Evolutionary conservation across 331 rosid genomes (phyloP).

Genomic region (Arachis monticola): DNA sequence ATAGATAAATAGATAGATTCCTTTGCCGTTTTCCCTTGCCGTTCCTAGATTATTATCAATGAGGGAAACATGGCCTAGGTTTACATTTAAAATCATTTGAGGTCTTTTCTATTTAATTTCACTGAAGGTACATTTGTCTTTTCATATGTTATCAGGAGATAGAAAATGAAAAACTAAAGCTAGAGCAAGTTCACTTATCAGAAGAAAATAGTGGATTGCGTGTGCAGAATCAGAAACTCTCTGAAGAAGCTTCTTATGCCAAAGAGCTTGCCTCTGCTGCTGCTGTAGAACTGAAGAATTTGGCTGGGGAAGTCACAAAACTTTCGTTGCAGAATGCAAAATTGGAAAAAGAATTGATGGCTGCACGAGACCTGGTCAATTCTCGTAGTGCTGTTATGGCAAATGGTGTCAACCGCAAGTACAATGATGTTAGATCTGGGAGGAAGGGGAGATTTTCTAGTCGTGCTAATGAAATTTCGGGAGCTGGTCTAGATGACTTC

Average conservation of each 20-base stretch:
- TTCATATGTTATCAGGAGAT: conserved; percentile 61
- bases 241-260: conserved; percentile 98
- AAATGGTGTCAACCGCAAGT: conserved; percentile 78
- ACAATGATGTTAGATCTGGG: conserved; percentile 67
- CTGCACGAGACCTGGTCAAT: conserved; percentile 74
- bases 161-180: conserved; percentile 87
- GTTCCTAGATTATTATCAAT: conserved; percentile 4
- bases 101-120: conserved; percentile 3
- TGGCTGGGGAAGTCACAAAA: conserved; percentile 98
- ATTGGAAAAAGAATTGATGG: conserved; percentile 81
- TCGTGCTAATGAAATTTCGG: conserved; percentile 70
- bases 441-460: conserved; percentile 81
- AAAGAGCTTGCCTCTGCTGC: conserved; percentile 99
- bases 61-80: conserved; percentile 18
- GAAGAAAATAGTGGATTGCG: conserved; percentile 94
- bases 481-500: conserved; percentile 62
- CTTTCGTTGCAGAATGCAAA: conserved; percentile 85
- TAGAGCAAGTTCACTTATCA: conserved; percentile 82
- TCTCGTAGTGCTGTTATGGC: conserved; percentile 56
- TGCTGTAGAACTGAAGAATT: conserved; percentile 95
- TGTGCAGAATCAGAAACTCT: conserved; percentile 94
- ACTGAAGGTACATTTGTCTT: conserved; percentile 33
- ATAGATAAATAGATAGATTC: too few species aligned
- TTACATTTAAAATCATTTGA: neutral
- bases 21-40: neutral